Evolutionary conservation across 2,329 filamentous ascomycete genomes (phyloP), one percentile per base, ranked within the genome.

Genomic region (Phaeophleospora eucalypticola): DNA sequence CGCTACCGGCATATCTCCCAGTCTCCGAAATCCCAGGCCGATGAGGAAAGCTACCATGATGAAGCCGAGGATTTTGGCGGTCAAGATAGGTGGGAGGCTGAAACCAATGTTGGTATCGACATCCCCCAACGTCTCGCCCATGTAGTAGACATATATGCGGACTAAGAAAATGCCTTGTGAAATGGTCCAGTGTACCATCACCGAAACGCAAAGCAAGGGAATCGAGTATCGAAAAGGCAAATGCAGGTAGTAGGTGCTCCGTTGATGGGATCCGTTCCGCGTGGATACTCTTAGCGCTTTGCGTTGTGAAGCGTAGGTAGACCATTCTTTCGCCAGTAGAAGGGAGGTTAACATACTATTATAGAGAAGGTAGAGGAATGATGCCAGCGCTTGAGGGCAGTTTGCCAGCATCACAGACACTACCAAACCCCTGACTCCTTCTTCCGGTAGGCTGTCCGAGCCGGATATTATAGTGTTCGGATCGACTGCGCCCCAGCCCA

Each of bases 81-180:
- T 17, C 7, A 54, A 21, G 18, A 49, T 52, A 0, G 52, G 48
- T 2, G 44, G 46, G 45, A 42, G 47, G 3, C 38, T 46, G 34
- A 40, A 54, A 3, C 49, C 51, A 6, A 54, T 40, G 15, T 33
- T 20, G 14, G 45, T 43, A 20, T 45, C 20, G 17, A 43, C 34
- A 8, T 36, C 35, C 29, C 19, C 29, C 8, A 24, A 10, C n/a
- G 32, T 10, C 4, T 39, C 16, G 18, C 45, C 48, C 21, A 49
- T 24, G 14, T 47, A 10, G 41, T 46, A 52, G 6, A 24, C 40
- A 2, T 63, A 57, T 12, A 71, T 58, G 1, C 58, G 54, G 2
- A 68, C 66, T 2, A 75, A 49, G 54, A 73, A 76, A 2, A 75
- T 52, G n/a, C 59, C 62, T 40, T 74, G 68, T 0, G 72, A 74